phyloP scores from a whole-genome alignment of 2,329 filamentous ascomycete genomes.

The Aspergillus novoparasiticus region DNA sequence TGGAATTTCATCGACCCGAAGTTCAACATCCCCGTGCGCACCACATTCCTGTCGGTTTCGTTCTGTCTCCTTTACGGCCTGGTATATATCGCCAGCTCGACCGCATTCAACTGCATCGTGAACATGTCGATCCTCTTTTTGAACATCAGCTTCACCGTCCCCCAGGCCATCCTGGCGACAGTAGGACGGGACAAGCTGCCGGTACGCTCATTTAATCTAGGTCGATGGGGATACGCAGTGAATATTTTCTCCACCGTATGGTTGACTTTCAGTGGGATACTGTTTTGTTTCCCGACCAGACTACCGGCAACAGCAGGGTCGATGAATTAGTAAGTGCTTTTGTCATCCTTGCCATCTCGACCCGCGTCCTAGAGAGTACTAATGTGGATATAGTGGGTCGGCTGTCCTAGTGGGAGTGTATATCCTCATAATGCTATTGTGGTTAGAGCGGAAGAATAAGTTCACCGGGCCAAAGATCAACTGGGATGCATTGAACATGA shows the following conservation, averaged over 20 bases:
- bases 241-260: constrained; percentile 50
- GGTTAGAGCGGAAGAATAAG: constrained; percentile 10
- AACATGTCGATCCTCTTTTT: constrained; percentile 39
- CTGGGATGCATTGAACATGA: constrained; percentile 6
- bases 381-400: constrained; percentile 27
- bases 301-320: constrained; percentile 46
- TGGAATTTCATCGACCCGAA: constrained; percentile 20
- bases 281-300: constrained; percentile 49
- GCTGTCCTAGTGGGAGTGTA: constrained; percentile 40
- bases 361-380: constrained; percentile 18
- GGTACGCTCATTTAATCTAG: constrained; percentile 34
- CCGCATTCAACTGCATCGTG: constrained; percentile 46
- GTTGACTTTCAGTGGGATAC: constrained; percentile 48
- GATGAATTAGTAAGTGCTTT: constrained; percentile 49
- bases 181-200: constrained; percentile 33
- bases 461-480: constrained; percentile 18
- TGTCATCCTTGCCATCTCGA: background rate
- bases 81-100: constrained; percentile 33
- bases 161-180: constrained; percentile 47
- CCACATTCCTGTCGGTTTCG: constrained; percentile 45
- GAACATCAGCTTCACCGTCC: constrained; percentile 44
- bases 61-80: constrained; percentile 47
- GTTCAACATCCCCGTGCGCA: constrained; percentile 40
- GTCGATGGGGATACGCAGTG: constrained; percentile 33
- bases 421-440: constrained; percentile 8